Evolutionary conservation across 169 alveolate species (phyloP), one percentile per base, ranked within the genome.

Genomic region (Cryptosporidium canis): DNA sequence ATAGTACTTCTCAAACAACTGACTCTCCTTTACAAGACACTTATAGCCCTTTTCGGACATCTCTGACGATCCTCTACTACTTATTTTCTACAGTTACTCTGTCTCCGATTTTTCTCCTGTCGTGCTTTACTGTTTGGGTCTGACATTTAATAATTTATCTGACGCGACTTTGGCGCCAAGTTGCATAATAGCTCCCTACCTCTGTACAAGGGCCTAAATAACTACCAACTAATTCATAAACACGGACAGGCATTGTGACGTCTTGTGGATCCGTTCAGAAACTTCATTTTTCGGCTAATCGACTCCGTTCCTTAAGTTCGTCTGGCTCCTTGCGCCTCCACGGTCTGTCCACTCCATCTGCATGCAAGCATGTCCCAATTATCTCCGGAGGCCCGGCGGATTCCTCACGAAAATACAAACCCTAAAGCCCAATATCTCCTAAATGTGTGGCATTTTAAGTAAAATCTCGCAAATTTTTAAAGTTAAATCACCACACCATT

Each of bases 1-100:
- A 58, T 77, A 77, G 37, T 77, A 77, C 21, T 61, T 33, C 39
- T 77, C 72, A 61, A 77, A 77, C 14, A 21, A 35, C 27, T 39
- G 11, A 58, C 72, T 77, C 39, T 77, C 87, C 16, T 27, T 55
- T 6, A 58, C 64, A 39, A 77, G 58, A 21, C 11, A 8, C 11
- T 29, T 56, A 27, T 58, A 77, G 18, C 48, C 72, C 27, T 33
- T 35, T 2, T 48, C 67, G 16, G 66, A 29, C 84, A 70, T 70
- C 14, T 67, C 45, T 8, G 1, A 51, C 8, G n/a, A 21, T 51
- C 58, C 21, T 27, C 24, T 12, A 12, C 24, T 21, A n/a, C 24
- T 21, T 0, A 2, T 3, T 18, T 51, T 16, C 0, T 21, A 21
- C 7, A 51, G 33, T 12, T 7, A 1, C n/a, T 51, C 16, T 51